Base-by-base conservation (phyloP, 805 yeast genomes). In the Candida nonsorbophila region DNA sequence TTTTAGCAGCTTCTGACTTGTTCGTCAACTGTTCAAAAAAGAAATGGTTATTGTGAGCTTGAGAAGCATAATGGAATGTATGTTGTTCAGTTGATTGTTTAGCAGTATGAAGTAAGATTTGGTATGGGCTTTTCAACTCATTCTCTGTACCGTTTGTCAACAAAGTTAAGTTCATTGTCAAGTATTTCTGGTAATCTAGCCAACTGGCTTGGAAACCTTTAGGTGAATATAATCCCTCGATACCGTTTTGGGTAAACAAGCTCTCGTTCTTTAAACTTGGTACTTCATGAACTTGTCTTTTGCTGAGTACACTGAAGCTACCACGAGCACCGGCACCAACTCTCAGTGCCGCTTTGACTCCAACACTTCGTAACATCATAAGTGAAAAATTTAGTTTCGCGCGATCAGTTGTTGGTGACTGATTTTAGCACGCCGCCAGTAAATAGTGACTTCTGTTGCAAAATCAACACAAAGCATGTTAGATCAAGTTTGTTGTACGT, bases 31-130 rank as follows among this genome's bases (percentile, higher is more conserved):
- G 83, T 53, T 81, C 76, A 48, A 87, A 78, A 46, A 83, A 86
- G 28, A 92, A 69, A 58, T 90, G 98, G 62, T 92, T 92, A 60
- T 87, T 88, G 62, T 84, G 90, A 3, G 87, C 79, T 52, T 84
- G 94, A 4, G 95, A 84, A 3, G 97, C 97, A 48, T 71, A 75
- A 58, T 88, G 92, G 68, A 80, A 88, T n/a, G 74, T 56, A 32
- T 74, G 73, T 19, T 87, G 79, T 44, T 74, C 73, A 17, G 77
- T 73, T 17, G 83, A 66, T 38, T 76, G 73, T 45, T 73, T 72
- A 3, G 87, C 81, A 1, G 92, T 76, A 40, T 77, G 71, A 35
- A 77, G 56, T 34, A 78, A 52, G 31, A 85, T 74, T 37, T 83
- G 83, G 52, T 80, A 75, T 3, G 95, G 90, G 12, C 71, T 61